Percentiles rank a stretch among this genome's conserved stretches.
Evolutionary conservation across 306 rosid species (phyloP).

Genomic region (Argentina anserina): DNA sequence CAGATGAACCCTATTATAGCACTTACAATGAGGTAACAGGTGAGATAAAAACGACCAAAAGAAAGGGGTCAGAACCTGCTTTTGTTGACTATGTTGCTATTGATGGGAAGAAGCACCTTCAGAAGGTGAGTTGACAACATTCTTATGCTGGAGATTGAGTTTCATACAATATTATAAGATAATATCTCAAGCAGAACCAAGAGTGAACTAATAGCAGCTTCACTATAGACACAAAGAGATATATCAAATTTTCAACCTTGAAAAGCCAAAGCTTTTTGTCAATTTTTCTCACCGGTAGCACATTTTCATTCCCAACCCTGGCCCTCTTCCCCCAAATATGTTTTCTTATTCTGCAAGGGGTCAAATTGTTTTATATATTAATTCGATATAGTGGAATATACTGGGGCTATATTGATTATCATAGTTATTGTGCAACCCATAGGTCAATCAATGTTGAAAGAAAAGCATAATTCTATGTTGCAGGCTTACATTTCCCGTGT

Average conservation of each 20-base stretch:
- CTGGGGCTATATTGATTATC: background rate
- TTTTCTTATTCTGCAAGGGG: background rate
- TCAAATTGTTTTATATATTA: background rate
- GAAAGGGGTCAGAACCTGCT: conserved; percentile 79
- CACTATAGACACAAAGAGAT: background rate
- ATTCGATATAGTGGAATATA: background rate
- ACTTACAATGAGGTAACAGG: conserved; percentile 47
- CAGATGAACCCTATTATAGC: conserved; percentile 74
- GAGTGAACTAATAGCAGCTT: background rate
- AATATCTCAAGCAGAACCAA: background rate
- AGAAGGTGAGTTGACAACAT: conserved; percentile 49
- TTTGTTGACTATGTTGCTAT: conserved; percentile 80
- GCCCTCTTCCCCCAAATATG: background rate
- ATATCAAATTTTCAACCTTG: background rate
- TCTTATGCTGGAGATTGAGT: background rate
- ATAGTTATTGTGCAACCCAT: background rate
- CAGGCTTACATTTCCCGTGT: background rate
- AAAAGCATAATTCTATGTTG: background rate
- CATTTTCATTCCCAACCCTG: too few relatives aligned
- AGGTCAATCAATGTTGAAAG: background rate
- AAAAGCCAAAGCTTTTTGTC: background rate
- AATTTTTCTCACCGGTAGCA: background rate
- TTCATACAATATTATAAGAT: background rate
- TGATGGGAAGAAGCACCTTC: conserved; percentile 56
- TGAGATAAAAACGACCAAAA: conserved; percentile 27